phyloP scores from a whole-genome alignment of 1,284 basidiomycete genomes.

The Ceratobasidium sp. region DNA sequence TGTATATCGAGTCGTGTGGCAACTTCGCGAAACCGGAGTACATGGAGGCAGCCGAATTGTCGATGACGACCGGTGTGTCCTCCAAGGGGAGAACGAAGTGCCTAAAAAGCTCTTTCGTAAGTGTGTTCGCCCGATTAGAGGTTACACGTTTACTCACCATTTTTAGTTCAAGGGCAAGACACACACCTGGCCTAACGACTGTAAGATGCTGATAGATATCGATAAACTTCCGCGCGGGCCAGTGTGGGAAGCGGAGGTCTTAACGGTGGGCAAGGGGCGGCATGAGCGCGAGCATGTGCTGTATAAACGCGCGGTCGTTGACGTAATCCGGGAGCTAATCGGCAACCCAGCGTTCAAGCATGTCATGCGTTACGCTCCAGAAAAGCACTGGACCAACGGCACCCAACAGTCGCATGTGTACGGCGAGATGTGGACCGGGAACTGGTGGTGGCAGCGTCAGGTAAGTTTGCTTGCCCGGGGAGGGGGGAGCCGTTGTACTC shows the following conservation, averaged over 20 bases:
- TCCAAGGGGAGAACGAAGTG: neutral
- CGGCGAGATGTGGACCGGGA: constrained; percentile 38
- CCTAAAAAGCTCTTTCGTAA: constrained; percentile 21
- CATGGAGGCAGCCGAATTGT: constrained; percentile 21
- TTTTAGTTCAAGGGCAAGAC: neutral
- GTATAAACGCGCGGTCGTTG: neutral
- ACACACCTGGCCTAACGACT: neutral
- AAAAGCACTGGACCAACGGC: constrained; percentile 15
- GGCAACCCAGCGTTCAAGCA: neutral
- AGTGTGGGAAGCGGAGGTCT: neutral
- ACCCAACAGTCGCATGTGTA: neutral
- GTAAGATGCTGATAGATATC: neutral
- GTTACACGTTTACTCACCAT: neutral
- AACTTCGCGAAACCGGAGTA: neutral
- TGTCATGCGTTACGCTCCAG: neutral
- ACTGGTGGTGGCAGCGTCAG: constrained; percentile 44
- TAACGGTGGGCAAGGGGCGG: neutral
- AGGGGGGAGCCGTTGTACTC: neutral
- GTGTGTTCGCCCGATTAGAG: neutral
- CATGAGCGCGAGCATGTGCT: neutral
- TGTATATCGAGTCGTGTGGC: constrained; percentile 14
- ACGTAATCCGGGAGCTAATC: constrained; percentile 6
- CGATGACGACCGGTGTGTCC: constrained; percentile 24
- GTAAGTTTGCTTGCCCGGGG: constrained; percentile 1
- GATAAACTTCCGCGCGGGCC: constrained; percentile 14